Percentiles rank a stretch among this genome's conserved stretches.
Evolutionary conservation across 2,329 filamentous ascomycete genomes (phyloP).

Genomic region (Bipolaris victoriae): DNA sequence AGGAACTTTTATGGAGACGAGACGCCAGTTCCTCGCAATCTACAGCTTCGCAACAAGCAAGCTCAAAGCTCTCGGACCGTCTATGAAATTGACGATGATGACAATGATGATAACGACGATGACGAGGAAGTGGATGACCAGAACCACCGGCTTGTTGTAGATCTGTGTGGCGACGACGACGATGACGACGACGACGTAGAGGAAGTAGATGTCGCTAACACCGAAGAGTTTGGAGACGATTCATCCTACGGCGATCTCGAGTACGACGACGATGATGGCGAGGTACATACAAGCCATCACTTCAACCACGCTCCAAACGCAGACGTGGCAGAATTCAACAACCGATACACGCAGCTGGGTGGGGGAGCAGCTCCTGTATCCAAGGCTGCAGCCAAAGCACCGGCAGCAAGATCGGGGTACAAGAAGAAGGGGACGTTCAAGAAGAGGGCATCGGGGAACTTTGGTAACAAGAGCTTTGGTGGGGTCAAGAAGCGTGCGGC

Average conservation of each 20-base stretch:
- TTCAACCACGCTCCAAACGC: slow-evolving; percentile 35
- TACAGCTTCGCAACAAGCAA: slow-evolving; percentile 20
- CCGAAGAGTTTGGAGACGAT: slow-evolving; percentile 26
- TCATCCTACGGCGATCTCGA: slow-evolving; percentile 32
- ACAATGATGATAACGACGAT: slow-evolving; percentile 43
- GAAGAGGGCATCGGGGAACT: slow-evolving; percentile 28
- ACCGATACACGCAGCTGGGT: slow-evolving; percentile 29
- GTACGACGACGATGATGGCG: slow-evolving; percentile 25
- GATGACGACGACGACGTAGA: slow-evolving; percentile 46
- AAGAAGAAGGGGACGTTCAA: slow-evolving; percentile 27
- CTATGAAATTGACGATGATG: slow-evolving; percentile 46
- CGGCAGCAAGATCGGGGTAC: slow-evolving; percentile 18
- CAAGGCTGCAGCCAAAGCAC: slow-evolving; percentile 17
- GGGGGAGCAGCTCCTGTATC: slow-evolving; percentile 19
- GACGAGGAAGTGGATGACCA: slow-evolving; percentile 54
- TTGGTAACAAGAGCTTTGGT: slow-evolving; percentile 19
- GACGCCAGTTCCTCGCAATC: slow-evolving; percentile 23
- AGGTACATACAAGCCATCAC: slow-evolving; percentile 35
- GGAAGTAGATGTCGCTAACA: slow-evolving; percentile 34
- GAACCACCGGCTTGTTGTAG: slow-evolving; percentile 57
- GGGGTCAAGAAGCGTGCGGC: slow-evolving; percentile 30
- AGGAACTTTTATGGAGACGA: slow-evolving; percentile 34
- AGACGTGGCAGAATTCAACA: slow-evolving; percentile 41
- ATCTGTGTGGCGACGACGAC: slow-evolving; percentile 49
- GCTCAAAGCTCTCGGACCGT: slow-evolving; percentile 24